Evolutionary conservation across 2,329 filamentous ascomycete genomes (phyloP), one percentile per base, ranked within the genome.

Genomic region (Xylaria digitata): DNA sequence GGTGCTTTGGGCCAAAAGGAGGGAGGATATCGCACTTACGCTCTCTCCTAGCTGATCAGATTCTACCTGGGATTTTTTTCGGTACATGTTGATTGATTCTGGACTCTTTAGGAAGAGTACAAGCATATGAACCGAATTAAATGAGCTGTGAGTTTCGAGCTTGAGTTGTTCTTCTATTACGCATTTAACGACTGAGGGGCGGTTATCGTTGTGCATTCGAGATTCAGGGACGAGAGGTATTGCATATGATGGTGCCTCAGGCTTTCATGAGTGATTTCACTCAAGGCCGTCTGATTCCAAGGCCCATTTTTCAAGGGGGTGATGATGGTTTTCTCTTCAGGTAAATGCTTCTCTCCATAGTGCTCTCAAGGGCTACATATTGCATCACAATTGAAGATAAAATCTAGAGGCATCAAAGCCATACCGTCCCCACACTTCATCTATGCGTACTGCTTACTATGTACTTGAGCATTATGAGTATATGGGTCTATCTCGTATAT

Each of bases 1-100:
- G 70, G 73, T 74, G 74, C 61, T 73, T 72, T 69, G 59, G 65
- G 68, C 65, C 63, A 69, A 69, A 66, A 45, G 21, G 55, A 52
- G 65, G 68, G 58, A 65, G 66, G 68, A 71, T 73, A 72, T 73
- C 71, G 61, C 71, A 70, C 72, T 68, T 66, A 61, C 65, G 67
- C 64, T 70, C 68, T 69, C 66, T 63, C 66, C 68, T 66, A 67
- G 70, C 64, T 66, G 68, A 70, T 68, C 59, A 61, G 63, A 71
- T 73, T 71, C 72, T 69, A 57, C 67, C 69, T 65, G 56, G 70
- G 70, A 59, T 73, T 73, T 73, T 73, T 71, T 72, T 66, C 62
- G 67, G 70, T 71, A 73, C 70, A 72, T 73, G 65, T 71, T 67
- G 68, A 67, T 73, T 75, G 61, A 65, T 68, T 71, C 65, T 65